These are phyloP conservation scores for Royoungia palumana DNA, from an alignment of 768 basidiomycete genomes.

Conservation along the genomic window DNA sequence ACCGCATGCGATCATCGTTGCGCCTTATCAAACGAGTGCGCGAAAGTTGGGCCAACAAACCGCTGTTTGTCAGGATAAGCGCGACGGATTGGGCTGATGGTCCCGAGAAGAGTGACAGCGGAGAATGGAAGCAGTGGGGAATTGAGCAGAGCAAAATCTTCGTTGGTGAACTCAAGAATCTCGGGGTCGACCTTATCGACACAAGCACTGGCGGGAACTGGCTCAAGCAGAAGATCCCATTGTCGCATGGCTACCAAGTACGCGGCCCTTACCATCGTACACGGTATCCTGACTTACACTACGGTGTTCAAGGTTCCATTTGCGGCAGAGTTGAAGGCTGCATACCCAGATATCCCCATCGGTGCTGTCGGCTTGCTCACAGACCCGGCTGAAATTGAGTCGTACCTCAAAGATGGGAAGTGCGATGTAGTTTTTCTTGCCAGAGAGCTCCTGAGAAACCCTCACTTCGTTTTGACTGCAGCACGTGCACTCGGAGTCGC, in stretches of 20 bases:
- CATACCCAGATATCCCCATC: slow-evolving; percentile 50
- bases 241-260: slow-evolving; percentile 60
- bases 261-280: neutral
- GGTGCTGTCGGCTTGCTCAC: slow-evolving; percentile 75
- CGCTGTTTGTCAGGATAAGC: slow-evolving; percentile 70
- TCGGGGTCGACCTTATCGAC: slow-evolving; percentile 78
- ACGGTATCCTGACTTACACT: neutral
- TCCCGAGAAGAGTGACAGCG: slow-evolving; percentile 50
- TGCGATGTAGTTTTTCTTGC: slow-evolving; percentile 69
- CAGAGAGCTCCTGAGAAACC: slow-evolving; percentile 61
- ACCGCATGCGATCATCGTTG: slow-evolving; percentile 67
- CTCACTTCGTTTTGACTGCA: slow-evolving; percentile 61
- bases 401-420: slow-evolving; percentile 60
- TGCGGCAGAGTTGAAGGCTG: slow-evolving; percentile 61
- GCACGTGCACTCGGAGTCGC: slow-evolving; percentile 61
- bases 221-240: slow-evolving; percentile 52
- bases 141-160: slow-evolving; percentile 69
- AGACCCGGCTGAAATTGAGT: slow-evolving; percentile 54
- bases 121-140: slow-evolving; percentile 68
- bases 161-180: slow-evolving; percentile 49
- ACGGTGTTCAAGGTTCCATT: slow-evolving; percentile 52
- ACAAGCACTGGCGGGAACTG: slow-evolving; percentile 67
- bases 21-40: slow-evolving; percentile 53
- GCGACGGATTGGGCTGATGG: slow-evolving; percentile 65
- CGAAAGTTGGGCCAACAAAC: slow-evolving; percentile 55